phyloP scores from a whole-genome alignment of 345 rosid species.

The Capsella bursapastoris region DNA sequence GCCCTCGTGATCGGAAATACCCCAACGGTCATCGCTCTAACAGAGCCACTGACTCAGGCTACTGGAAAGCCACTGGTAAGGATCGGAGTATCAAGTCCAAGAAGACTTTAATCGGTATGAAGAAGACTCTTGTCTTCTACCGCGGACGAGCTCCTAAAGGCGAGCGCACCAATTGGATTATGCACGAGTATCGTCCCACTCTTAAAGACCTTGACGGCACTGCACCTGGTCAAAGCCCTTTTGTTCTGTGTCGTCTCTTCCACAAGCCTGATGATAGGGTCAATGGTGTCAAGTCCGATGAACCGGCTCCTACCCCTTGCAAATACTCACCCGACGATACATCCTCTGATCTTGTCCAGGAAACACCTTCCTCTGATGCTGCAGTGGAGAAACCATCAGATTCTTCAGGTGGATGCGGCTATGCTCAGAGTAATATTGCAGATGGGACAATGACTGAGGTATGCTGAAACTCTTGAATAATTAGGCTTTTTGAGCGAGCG shows the following conservation, averaged over 20 bases:
- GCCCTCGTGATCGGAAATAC: conserved; percentile 29
- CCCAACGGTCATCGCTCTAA: conserved; percentile 26
- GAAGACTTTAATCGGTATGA: conserved; percentile 70
- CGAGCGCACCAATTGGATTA: conserved; percentile 79
- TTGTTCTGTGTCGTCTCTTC: conserved; percentile 17
- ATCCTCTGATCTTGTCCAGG: conserved; percentile 22
- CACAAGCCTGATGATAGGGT: conserved; percentile 20
- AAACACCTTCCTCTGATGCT: conserved; percentile 13
- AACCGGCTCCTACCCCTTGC: background rate
- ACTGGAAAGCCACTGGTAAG: conserved; percentile 93
- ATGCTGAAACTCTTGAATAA: background rate
- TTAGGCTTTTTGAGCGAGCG: background rate
- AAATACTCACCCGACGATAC: conserved; percentile 12
- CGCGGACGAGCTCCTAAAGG: conserved; percentile 92
- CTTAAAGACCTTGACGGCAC: conserved; percentile 13
- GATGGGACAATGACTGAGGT: conserved; percentile 28
- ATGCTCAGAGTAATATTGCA: background rate
- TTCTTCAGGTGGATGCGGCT: conserved; percentile 3
- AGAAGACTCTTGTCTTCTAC: conserved; percentile 85
- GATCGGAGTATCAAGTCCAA: conserved; percentile 76
- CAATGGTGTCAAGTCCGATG: conserved; percentile 21
- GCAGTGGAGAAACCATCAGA: conserved; percentile 20
- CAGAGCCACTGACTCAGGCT: conserved; percentile 54
- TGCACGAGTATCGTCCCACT: conserved; percentile 83
- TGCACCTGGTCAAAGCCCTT: conserved; percentile 23